phyloP scores from a whole-genome alignment of 176 grass and related monocot genomes.

The Chrysopogon serrulatus region DNA sequence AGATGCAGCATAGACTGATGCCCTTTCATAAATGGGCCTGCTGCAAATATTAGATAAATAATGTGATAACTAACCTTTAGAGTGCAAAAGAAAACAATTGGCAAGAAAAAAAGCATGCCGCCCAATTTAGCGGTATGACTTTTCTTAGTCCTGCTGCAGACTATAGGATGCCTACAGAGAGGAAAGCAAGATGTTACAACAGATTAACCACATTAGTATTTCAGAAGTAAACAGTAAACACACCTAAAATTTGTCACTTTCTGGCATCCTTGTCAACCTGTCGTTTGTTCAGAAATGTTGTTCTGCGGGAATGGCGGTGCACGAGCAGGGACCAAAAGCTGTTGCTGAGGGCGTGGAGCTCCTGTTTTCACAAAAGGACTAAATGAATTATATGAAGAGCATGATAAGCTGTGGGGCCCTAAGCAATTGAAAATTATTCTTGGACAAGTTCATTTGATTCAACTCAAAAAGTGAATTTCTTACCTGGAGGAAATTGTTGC shows the following conservation, averaged over 20 bases:
- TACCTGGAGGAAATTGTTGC: constrained; percentile 60
- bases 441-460: not conserved
- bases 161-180: constrained; percentile 43
- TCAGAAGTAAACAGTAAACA: not conserved
- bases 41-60: not conserved
- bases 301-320: constrained; percentile 48
- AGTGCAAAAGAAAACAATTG: constrained; percentile 55
- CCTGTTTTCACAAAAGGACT: constrained; percentile 26
- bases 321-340: constrained; percentile 45
- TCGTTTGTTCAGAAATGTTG: constrained; percentile 54
- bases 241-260: constrained; percentile 42
- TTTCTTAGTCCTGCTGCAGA: constrained; percentile 73
- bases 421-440: not conserved
- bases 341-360: constrained; percentile 47
- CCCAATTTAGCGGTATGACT: constrained; percentile 55
- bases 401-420: not conserved
- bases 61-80: constrained; percentile 40
- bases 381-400: not conserved
- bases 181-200: not conserved
- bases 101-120: constrained; percentile 66
- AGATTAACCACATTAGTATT: not conserved
- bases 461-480: constrained; percentile 13
- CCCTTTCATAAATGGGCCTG: not conserved
- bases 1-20: not conserved
- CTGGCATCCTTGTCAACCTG: constrained; percentile 39